A percentile compares a stretch with the other conserved stretches of the same genome.
These are phyloP conservation scores for Protomyces inundatus DNA, from an alignment of 1,139 yeast genomes.

Conservation along the genomic window DNA sequence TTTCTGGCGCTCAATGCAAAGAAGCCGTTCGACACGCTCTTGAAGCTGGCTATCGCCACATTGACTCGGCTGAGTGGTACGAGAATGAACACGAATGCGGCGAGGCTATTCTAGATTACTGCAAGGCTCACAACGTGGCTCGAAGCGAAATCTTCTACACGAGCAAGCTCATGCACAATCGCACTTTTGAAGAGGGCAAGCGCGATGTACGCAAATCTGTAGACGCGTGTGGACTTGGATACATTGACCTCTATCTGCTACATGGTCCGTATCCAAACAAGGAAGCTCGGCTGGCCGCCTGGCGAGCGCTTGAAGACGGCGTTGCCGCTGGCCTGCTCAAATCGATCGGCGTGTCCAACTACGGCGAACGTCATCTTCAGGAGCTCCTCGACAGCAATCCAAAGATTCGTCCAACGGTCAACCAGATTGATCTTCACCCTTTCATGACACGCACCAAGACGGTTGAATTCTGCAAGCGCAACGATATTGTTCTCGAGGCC, in stretches of 20 bases:
- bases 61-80: slow-evolving; percentile 52
- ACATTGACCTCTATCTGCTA: slow-evolving; percentile 46
- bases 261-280: slow-evolving; percentile 41
- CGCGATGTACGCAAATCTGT: slow-evolving; percentile 50
- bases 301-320: slow-evolving; percentile 46
- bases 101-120: slow-evolving; percentile 49
- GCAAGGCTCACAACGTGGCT: slow-evolving; percentile 45
- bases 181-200: slow-evolving; percentile 50
- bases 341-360: slow-evolving; percentile 47
- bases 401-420: slow-evolving; percentile 45
- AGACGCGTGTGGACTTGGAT: slow-evolving; percentile 48
- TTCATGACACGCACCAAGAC: slow-evolving; percentile 50
- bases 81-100: slow-evolving; percentile 52
- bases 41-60: slow-evolving; percentile 34
- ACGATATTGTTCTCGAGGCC: slow-evolving; percentile 58
- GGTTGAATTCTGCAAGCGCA: slow-evolving; percentile 50
- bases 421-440: slow-evolving; percentile 54
- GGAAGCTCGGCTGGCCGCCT: slow-evolving; percentile 41
- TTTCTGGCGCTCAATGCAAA: slow-evolving; percentile 30
- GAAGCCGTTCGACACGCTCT: slow-evolving; percentile 31
- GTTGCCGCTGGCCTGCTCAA: slow-evolving; percentile 39
- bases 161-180: slow-evolving; percentile 49
- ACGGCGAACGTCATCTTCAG: slow-evolving; percentile 42
- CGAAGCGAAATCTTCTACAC: slow-evolving; percentile 65
- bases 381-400: slow-evolving; percentile 40